A percentile compares a stretch with the other conserved stretches of the same genome.
Conservation (phyloP, 2,329 filamentous ascomycete genomes). For the Mycocentrospora acerina region DNA sequence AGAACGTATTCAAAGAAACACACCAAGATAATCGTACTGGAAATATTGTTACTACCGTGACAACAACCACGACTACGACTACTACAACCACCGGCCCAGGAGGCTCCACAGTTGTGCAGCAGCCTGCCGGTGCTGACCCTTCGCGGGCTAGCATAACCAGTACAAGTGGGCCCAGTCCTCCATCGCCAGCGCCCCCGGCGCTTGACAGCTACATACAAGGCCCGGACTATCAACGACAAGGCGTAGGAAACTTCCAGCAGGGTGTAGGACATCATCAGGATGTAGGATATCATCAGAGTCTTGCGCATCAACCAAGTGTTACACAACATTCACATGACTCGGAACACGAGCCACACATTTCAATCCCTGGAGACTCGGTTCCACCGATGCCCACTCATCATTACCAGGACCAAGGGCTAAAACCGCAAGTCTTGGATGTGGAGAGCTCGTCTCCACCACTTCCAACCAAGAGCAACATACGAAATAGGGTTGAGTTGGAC, state of each 20-base stretch:
- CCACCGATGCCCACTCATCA: constrained; percentile 7
- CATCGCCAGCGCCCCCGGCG: constrained; percentile 27
- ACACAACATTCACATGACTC: no score
- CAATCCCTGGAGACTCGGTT: constrained; percentile 9
- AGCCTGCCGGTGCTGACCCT: constrained; percentile 21
- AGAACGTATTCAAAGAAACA: constrained; percentile 32
- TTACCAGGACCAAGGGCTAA: constrained; percentile 2
- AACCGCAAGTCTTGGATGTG: constrained; percentile 4
- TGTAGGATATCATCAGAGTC: no score
- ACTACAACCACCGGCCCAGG: constrained; percentile 39
- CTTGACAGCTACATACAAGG: constrained; percentile 4
- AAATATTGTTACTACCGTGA: constrained; percentile 38
- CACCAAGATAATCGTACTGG: constrained; percentile 35
- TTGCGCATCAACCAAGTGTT: no score
- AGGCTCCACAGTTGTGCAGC: constrained; percentile 35
- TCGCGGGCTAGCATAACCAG: constrained; percentile 28
- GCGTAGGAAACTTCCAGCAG: no score
- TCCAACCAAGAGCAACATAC: constrained; percentile 38
- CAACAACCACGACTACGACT: constrained; percentile 40
- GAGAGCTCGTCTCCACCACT: constrained; percentile 32
- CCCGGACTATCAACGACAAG: constrained; percentile 8
- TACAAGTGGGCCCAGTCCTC: constrained; percentile 37
- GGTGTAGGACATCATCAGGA: no score
- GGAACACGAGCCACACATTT: constrained; percentile 14
- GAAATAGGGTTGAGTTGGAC: constrained; percentile 37